These are phyloP conservation scores for Volvariella volvacea DNA, from an alignment of 1,284 basidiomycete genomes.

Conservation along the genomic window DNA sequence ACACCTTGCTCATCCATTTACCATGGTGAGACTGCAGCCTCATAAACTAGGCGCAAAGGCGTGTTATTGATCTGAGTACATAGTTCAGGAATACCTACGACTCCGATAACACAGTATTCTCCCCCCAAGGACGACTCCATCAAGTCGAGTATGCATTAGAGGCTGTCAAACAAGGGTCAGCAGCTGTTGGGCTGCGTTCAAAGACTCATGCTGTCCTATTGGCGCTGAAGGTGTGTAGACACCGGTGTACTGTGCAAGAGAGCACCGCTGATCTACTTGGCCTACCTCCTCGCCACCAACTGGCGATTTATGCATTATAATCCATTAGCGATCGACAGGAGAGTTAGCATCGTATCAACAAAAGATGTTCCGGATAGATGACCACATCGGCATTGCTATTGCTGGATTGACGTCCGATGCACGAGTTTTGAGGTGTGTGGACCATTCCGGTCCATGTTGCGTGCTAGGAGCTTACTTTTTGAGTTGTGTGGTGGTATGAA, in stretches of 20 bases:
- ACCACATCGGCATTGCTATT: slow-evolving; percentile 98
- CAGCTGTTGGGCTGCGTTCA: slow-evolving; percentile 92
- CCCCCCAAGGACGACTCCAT: slow-evolving; percentile 83
- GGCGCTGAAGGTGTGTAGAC: slow-evolving; percentile 74
- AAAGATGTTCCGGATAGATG: slow-evolving; percentile 99
- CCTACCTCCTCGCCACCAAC: too few species aligned
- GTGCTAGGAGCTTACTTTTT: neutral
- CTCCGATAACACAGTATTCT: slow-evolving; percentile 95
- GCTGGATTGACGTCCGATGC: slow-evolving; percentile 98
- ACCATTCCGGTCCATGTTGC: neutral
- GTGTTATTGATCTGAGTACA: slow-evolving; percentile 11
- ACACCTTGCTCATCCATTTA: slow-evolving; percentile 12
- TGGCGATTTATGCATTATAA: neutral
- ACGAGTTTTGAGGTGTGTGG: slow-evolving; percentile 81
- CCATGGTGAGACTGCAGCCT: slow-evolving; percentile 23
- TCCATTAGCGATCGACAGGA: slow-evolving; percentile 97
- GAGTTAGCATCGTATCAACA: slow-evolving; percentile 99
- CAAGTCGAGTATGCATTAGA: slow-evolving; percentile 99
- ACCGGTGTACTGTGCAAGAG: neutral
- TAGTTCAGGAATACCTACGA: slow-evolving; percentile 95
- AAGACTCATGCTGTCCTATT: slow-evolving; percentile 94
- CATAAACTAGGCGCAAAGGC: slow-evolving; percentile 7
- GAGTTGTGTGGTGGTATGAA: slow-evolving; percentile 23
- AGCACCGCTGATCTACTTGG: neutral
- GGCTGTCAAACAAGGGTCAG: slow-evolving; percentile 99